These are phyloP conservation scores for Brachypodium distachyon DNA, from an alignment of 202 grass and related monocot species.

Conservation along the genomic window DNA sequence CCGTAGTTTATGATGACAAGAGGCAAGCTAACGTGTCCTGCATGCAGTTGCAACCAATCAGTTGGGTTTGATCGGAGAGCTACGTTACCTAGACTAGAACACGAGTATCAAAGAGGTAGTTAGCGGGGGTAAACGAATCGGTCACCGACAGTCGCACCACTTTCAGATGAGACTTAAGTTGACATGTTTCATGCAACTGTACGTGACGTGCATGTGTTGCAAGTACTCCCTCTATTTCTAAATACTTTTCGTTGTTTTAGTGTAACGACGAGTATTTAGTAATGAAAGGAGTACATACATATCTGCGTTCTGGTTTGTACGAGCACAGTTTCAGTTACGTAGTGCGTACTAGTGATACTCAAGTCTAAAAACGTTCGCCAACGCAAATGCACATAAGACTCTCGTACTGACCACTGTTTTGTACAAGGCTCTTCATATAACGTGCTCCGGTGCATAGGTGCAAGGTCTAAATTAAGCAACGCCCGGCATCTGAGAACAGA, in stretches of 20 bases:
- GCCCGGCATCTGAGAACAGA: neutral
- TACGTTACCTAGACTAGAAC: neutral
- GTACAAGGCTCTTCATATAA: neutral
- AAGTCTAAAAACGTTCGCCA: neutral
- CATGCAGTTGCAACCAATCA: neutral
- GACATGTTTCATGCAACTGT: neutral
- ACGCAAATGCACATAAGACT: neutral
- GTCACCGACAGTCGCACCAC: neutral
- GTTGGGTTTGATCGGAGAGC: neutral
- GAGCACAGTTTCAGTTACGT: neutral
- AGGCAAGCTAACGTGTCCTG: neutral
- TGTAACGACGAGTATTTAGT: no score
- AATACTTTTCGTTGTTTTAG: no score
- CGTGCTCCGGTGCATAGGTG: no score
- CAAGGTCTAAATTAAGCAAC: no score
- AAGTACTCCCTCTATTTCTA: neutral
- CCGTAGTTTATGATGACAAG: neutral
- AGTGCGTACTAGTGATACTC: no score
- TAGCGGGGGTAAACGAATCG: neutral
- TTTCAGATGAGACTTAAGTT: neutral
- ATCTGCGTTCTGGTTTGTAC: neutral
- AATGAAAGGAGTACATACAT: no score
- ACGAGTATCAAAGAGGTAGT: neutral
- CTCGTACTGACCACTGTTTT: neutral
- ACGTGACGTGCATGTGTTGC: neutral